These are phyloP conservation scores for Cercospora zeae-maydis DNA, from an alignment of 2,329 filamentous ascomycete species.

Conservation along the genomic window DNA sequence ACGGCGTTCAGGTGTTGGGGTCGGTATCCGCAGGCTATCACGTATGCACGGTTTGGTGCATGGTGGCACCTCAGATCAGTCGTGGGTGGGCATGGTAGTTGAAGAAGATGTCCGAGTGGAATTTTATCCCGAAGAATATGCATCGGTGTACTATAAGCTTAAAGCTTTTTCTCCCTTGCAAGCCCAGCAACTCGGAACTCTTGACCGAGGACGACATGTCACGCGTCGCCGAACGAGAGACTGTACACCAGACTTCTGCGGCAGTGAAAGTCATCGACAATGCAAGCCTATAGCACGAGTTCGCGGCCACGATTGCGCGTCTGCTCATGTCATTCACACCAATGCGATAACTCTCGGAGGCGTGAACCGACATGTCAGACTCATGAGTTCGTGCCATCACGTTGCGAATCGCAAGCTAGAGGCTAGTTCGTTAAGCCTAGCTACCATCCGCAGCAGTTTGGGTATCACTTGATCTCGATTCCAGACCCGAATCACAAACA, in stretches of 20 bases:
- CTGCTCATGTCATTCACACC: neutral
- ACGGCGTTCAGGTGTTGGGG: neutral
- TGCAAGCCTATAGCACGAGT: no score
- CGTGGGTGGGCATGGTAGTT: neutral
- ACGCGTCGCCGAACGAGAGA: neutral
- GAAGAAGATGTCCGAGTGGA: neutral
- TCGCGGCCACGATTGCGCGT: neutral
- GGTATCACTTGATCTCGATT: slow-evolving; percentile 24
- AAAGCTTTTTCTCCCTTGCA: slow-evolving; percentile 6
- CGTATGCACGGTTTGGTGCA: neutral
- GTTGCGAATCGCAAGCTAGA: slow-evolving; percentile 6
- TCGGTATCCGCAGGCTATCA: neutral
- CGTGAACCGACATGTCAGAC: neutral
- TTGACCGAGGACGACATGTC: slow-evolving; percentile 10
- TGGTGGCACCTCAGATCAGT: neutral
- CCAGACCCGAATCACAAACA: slow-evolving; percentile 20
- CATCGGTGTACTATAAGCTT: neutral
- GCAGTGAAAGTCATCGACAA: neutral
- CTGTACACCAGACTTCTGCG: neutral
- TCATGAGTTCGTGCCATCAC: slow-evolving; percentile 15
- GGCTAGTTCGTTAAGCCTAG: slow-evolving; percentile 16
- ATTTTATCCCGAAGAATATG: slow-evolving; percentile 2
- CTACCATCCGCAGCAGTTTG: slow-evolving; percentile 17
- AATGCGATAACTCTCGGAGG: neutral
- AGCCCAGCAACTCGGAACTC: neutral